Conservation (phyloP, 2,329 filamentous ascomycete genomes). For the Aspergillus candidus region DNA sequence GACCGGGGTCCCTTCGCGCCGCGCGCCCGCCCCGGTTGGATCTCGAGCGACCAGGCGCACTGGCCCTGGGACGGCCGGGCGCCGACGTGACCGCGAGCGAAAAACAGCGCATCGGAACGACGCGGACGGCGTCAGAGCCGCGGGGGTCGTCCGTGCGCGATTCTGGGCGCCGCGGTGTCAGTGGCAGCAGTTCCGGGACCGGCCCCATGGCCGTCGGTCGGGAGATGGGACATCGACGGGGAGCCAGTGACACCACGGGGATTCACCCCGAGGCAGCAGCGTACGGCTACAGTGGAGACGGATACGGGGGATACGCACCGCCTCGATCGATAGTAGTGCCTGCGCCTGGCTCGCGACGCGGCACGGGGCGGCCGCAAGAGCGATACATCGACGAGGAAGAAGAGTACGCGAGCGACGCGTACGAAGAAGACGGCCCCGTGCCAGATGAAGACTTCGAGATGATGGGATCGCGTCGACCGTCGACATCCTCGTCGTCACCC, state of each 20-base stretch:
- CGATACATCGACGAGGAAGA: slow-evolving; percentile 77
- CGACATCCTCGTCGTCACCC: slow-evolving; percentile 31
- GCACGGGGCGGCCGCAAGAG: slow-evolving; percentile 38
- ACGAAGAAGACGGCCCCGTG: slow-evolving; percentile 61
- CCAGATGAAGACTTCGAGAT: slow-evolving; percentile 76
- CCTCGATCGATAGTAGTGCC: slow-evolving; percentile 44
- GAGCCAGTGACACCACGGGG: slow-evolving; percentile 25
- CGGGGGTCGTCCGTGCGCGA: slow-evolving; percentile 36
- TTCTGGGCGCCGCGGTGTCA: slow-evolving; percentile 26
- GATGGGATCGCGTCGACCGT: slow-evolving; percentile 45
- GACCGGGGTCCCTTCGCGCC: slow-evolving; percentile 46
- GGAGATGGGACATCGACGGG: slow-evolving; percentile 27
- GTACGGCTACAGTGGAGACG: slow-evolving; percentile 40
- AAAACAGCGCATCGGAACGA: slow-evolving; percentile 42
- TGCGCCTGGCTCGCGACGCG: slow-evolving; percentile 37
- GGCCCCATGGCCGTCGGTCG: slow-evolving; percentile 16
- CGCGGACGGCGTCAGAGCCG: slow-evolving; percentile 48
- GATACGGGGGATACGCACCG: slow-evolving; percentile 60
- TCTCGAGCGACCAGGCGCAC: slow-evolving; percentile 28
- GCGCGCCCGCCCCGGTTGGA: slow-evolving; percentile 43
- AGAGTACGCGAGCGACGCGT: slow-evolving; percentile 63
- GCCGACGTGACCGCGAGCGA: slow-evolving; percentile 23
- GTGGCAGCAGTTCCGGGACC: slow-evolving; percentile 21
- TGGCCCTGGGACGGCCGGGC: slow-evolving; percentile 29
- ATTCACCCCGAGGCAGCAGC: slow-evolving; percentile 21